Base-by-base conservation (phyloP, 139 green algal species). In the Gonium pectorale region DNA sequence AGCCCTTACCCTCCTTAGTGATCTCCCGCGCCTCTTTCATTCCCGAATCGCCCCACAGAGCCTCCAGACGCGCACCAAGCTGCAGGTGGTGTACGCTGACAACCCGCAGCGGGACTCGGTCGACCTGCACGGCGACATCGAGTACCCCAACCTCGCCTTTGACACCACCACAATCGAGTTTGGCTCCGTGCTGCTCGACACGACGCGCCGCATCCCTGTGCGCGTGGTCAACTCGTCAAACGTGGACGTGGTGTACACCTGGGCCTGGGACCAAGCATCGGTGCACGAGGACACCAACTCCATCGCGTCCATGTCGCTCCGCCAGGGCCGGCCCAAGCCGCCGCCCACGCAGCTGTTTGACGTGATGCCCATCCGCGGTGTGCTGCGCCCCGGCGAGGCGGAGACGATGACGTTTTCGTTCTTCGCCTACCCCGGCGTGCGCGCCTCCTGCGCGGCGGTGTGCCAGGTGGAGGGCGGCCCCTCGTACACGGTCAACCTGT, bases 401-500 rank as follows among this genome's bases (percentile, higher is more conserved):
- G 90, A 94, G 62, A 41, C 41, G 4, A 70, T 95, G 15, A 91
- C 94, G 44, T 92, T 95, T 52, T 89, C 87, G 1, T 98, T 95
- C 89, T 96, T 94, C 70, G 95, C 93, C 13, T 92, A 89, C 51
- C 90, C 92, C 1, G 86, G 88, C 15, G 68, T 90, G 3, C 90
- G 90, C 59, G 88, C 88, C 7, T 70, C 74, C 2, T 89, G 89
- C 13, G 40, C 75, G 52, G 93, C 93, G 38, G 83, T 94, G 43
- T 96, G 93, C 85, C 74, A 91, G 33, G 94, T 98, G 52, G 89
- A 93, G 67, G 93, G 93, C 5, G 95, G 95, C 0, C 94, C 95
- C 19, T 59, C 56, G 26, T 91, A 91, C 88, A 79, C 75, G 88
- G 70, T 96, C n/a, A 26, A 66, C 29, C 68, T 97, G 72, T 74